Conservation (phyloP, 2,329 filamentous ascomycete species). For the Cladobotryum mycophilum region DNA sequence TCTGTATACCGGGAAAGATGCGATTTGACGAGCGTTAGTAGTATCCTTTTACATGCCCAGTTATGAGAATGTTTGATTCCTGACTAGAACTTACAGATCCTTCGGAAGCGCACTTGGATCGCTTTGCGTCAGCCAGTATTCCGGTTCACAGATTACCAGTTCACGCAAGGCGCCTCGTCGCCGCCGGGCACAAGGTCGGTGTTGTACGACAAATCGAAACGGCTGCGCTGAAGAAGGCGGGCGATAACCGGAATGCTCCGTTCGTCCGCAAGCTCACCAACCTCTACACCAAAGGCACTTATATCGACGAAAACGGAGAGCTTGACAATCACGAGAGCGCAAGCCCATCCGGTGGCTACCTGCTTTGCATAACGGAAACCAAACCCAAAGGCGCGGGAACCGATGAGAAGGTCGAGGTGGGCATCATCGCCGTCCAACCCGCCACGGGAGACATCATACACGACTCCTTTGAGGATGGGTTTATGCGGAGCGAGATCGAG, state of each 20-base stretch:
- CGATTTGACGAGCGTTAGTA: conserved; percentile 79
- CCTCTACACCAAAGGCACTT: conserved; percentile 96
- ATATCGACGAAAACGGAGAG: conserved; percentile 87
- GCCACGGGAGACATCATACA: conserved; percentile 94
- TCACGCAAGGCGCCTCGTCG: conserved; percentile 86
- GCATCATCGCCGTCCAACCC: conserved; percentile 89
- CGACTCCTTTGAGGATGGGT: conserved; percentile 92
- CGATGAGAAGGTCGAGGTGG: conserved; percentile 89
- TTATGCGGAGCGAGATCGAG: conserved; percentile 95
- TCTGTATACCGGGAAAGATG: conserved; percentile 94
- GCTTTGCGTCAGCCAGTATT: conserved; percentile 93
- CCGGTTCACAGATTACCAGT: conserved; percentile 87
- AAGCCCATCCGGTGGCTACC: conserved; percentile 64
- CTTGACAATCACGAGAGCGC: conserved; percentile 50
- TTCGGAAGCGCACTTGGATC: conserved; percentile 85
- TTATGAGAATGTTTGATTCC: background rate
- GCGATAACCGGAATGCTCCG: conserved; percentile 87
- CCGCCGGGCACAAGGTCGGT: conserved; percentile 91
- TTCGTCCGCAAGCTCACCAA: conserved; percentile 93
- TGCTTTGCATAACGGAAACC: conserved; percentile 86
- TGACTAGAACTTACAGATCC: conserved; percentile 44
- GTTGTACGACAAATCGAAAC: conserved; percentile 94
- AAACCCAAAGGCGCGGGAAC: conserved; percentile 72
- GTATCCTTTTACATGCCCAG: background rate
- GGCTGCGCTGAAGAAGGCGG: conserved; percentile 88